Conservation (phyloP, 169 alveolate species). For the Fabrea salina region DNA sequence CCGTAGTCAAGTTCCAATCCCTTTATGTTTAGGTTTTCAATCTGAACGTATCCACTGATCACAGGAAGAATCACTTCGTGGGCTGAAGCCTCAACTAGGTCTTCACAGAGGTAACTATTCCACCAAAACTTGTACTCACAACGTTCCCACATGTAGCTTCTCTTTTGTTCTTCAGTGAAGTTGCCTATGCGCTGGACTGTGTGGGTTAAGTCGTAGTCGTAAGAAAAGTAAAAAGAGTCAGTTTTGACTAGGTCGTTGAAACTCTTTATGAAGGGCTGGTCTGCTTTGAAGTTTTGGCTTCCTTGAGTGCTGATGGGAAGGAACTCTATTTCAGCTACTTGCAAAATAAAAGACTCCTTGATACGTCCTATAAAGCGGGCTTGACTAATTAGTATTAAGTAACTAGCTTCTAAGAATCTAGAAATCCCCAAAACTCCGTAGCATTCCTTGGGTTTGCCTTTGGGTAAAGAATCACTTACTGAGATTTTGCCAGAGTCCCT, state of each 20-base stretch:
- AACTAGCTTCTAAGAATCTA: not conserved
- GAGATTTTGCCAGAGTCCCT: too few species aligned
- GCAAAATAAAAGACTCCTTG: not conserved
- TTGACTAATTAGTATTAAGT: not conserved
- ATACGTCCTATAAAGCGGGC: not conserved
- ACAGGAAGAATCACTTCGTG: constrained; percentile 68
- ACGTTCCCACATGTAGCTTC: constrained; percentile 2
- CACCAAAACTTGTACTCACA: constrained; percentile 37
- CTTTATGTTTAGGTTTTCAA: constrained; percentile 43
- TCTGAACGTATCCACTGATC: constrained; percentile 72
- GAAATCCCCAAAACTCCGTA: constrained; percentile 25
- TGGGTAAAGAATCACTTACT: too few species aligned
- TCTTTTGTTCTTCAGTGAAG: constrained; percentile 21
- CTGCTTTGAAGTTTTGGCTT: constrained; percentile 21
- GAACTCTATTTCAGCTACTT: not conserved
- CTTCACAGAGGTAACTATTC: constrained; percentile 38
- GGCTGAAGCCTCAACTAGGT: constrained; percentile 42
- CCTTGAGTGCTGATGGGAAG: not conserved
- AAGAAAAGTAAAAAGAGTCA: constrained; percentile 65
- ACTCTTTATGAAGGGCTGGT: constrained; percentile 38
- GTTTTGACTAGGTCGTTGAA: constrained; percentile 38
- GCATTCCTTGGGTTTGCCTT: too few species aligned
- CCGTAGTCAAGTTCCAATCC: constrained; percentile 54
- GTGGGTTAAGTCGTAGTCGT: constrained; percentile 62
- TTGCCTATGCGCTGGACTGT: constrained; percentile 39